Percentiles rank a stretch among this genome's conserved stretches.
Evolutionary conservation across 1,139 yeast genomes (phyloP).

Genomic region (Hansenula anomala): DNA sequence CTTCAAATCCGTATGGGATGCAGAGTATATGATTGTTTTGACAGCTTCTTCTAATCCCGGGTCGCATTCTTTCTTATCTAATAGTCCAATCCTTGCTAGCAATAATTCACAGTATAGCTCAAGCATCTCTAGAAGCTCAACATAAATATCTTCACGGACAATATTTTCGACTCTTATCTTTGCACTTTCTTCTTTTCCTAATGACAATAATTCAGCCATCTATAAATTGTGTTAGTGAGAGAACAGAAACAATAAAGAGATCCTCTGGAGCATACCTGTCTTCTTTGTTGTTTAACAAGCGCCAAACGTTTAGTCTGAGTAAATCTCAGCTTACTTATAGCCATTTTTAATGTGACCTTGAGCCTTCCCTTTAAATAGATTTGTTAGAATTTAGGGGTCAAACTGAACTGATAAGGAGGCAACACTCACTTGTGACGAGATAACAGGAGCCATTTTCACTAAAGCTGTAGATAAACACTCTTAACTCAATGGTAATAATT

Average conservation of each 20-base stretch:
- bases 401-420: too few species aligned
- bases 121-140: slow-evolving; percentile 73
- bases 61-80: slow-evolving; percentile 48
- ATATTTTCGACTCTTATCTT: slow-evolving; percentile 80
- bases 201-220: slow-evolving; percentile 66
- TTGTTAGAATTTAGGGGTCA: slow-evolving; percentile 1
- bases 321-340: slow-evolving; percentile 72
- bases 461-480: too few species aligned
- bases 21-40: slow-evolving; percentile 62
- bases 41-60: slow-evolving; percentile 72
- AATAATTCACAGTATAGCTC: slow-evolving; percentile 83
- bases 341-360: slow-evolving; percentile 73
- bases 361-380: slow-evolving; percentile 32
- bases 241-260: background rate
- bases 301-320: slow-evolving; percentile 83
- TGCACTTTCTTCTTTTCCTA: slow-evolving; percentile 81
- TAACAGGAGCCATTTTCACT: slow-evolving; percentile 19
- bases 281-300: slow-evolving; percentile 72
- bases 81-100: slow-evolving; percentile 64
- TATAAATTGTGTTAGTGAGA: background rate
- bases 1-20: slow-evolving; percentile 71
- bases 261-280: slow-evolving; percentile 34
- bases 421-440: slow-evolving; percentile 23
- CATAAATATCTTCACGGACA: slow-evolving; percentile 77
- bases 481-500: too few species aligned